Base-by-base conservation (phyloP, 148 eudicot species). In the Chenopodium formosanum region DNA sequence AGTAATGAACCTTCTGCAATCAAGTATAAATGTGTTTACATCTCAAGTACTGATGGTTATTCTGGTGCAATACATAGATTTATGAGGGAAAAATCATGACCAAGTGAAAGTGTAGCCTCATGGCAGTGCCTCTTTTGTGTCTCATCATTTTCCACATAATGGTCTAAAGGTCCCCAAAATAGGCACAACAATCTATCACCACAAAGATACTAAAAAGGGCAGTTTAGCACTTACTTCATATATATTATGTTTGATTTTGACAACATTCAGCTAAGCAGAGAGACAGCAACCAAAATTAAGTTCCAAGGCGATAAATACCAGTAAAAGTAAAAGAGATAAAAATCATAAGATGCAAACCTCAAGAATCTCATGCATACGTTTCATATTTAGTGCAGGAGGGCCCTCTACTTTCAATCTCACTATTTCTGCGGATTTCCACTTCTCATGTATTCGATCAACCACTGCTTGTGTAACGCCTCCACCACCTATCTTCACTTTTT, bases 361-460 rank as follows among this genome's bases (percentile, higher is more conserved):
- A 75, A 96, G 86, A 72, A 94, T 91, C 84, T 92, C 98, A 83
- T 96, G 98, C 86, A 91, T 86, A 78, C 94, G 90, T 84, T 69
- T 96, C 99, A 96, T 96, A 84, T 96, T 94, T 69, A 96, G 93
- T 19, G 99, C 99, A 80, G 98, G 90, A 3, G 98, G 81, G 31
- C 99, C 99, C 82, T 92, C 98, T 62, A 94, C 86, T 83, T 94
- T 96, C 80, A 96, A 81, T 80, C 93, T 89, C 73, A 88, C 97
- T 40, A 96, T 81, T 86, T 96, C 97, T 7, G 94, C 75, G 29
- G 87, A 65, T 78, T 88, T 96, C 99, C 99, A 96, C 82, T 86
- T 92, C 78, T 90, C 89, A 31, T 80, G 93, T 85, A 96, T 96
- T 63, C 82, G 79, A 72, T 90, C 97, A 73, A 96, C 95, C 52